Evolutionary conservation across 345 rosid species (phyloP), one percentile per base, ranked within the genome.

Genomic region (Hirschfeldia incana): DNA sequence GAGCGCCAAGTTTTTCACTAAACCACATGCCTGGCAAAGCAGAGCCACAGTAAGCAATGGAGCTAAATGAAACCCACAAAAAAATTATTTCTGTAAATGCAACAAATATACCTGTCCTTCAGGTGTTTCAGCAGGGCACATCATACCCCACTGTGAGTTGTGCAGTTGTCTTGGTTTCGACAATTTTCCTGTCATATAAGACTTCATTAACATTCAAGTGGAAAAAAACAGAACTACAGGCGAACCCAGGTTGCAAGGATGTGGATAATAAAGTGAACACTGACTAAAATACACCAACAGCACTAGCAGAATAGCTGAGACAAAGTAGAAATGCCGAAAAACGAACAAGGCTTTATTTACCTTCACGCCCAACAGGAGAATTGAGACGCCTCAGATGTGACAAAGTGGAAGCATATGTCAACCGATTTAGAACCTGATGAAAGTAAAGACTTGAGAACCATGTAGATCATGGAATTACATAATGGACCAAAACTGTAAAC

Each of bases 111-210:
- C 98, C 87, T 95, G 99, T 81, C 99, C 99, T 88, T 95, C 99
- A 67, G 99, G 99, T 77, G 99, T 95, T 84, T 93, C 99, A 76
- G 99, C 98, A 21, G 99, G 99, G 83, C 99, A 95, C 99, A 95
- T 95, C 98, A 95, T 95, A 78, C 98, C 99, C 99, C 99, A 95
- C 71, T 95, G 99, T 72, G 99, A 95, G 85, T 95, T 95, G 83
- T 95, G 99, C 85, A 95, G 86, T 78, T 95, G 98, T 81, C 99
- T 87, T 17, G 99, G 99, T 81, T 95, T 95, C 17, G 99, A 96
- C 92, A 95, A 84, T 85, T 95, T 95, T 55, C 99, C 99, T 95
- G 85, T 46, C 74, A 62, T 72, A 75, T 32, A 70, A 83, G 39
- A 46, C 51, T 65, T 65, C 30, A 61, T 81, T 61, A 69, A 26